phyloP scores from a whole-genome alignment of 805 yeast species.

The Teunomyces stri region DNA sequence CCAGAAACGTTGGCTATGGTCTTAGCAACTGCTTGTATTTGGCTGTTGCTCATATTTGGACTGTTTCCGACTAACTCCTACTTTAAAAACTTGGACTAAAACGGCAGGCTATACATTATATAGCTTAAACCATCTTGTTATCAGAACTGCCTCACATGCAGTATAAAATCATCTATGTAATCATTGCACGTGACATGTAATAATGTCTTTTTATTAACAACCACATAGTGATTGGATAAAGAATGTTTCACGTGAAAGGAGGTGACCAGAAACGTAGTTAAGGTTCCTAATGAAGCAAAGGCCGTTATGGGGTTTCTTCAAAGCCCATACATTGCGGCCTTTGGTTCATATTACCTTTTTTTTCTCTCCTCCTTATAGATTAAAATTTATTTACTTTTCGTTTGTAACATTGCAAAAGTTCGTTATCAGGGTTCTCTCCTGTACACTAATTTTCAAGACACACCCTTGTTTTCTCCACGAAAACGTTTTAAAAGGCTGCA shows the following conservation, averaged over 20 bases:
- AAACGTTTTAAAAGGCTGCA: neutral
- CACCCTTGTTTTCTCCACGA: too few species aligned
- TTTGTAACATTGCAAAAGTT: neutral
- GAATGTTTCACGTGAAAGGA: neutral
- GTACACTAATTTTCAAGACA: neutral
- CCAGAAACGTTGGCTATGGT: conserved; percentile 27
- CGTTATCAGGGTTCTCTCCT: neutral
- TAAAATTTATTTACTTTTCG: neutral
- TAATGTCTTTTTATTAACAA: conserved; percentile 7
- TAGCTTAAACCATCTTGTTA: conserved; percentile 1
- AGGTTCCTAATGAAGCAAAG: neutral
- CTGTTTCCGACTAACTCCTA: neutral
- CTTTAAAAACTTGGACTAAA: neutral
- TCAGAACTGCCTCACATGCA: conserved; percentile 2
- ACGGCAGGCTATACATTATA: neutral
- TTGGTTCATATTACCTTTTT: neutral
- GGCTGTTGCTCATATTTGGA: conserved; percentile 12
- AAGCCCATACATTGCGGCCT: neutral
- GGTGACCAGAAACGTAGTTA: neutral
- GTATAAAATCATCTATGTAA: neutral
- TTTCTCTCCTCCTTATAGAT: too few species aligned
- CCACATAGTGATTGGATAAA: conserved; percentile 4
- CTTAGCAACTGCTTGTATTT: conserved; percentile 25
- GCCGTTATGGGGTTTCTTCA: neutral
- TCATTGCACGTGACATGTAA: conserved; percentile 15